phyloP scores from a whole-genome alignment of 2,329 filamentous ascomycete species.

The Cercospora janseana region DNA sequence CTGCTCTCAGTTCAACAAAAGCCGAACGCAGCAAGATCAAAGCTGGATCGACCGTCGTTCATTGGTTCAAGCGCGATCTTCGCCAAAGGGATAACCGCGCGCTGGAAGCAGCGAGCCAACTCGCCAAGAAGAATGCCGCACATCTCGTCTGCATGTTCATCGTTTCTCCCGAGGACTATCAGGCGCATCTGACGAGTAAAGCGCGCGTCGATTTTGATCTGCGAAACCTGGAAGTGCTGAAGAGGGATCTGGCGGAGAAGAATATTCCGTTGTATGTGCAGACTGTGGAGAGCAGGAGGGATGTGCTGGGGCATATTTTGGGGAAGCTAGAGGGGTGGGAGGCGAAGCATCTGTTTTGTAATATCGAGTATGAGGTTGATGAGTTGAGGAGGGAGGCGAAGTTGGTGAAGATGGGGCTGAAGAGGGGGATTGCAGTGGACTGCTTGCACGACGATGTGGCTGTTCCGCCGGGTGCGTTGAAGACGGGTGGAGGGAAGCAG shows the following conservation, averaged over 20 bases:
- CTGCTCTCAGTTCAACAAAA: slow-evolving; percentile 61
- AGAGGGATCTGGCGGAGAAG: slow-evolving; percentile 63
- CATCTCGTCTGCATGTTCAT: slow-evolving; percentile 76
- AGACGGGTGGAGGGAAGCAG: slow-evolving; percentile 68
- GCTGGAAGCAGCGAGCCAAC: slow-evolving; percentile 63
- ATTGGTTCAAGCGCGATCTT: slow-evolving; percentile 89
- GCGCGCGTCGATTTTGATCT: slow-evolving; percentile 77
- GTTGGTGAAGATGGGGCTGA: slow-evolving; percentile 60
- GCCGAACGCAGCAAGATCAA: slow-evolving; percentile 52
- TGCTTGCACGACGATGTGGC: slow-evolving; percentile 79
- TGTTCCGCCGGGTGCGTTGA: slow-evolving; percentile 69
- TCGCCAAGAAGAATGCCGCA: slow-evolving; percentile 65
- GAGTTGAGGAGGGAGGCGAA: slow-evolving; percentile 74
- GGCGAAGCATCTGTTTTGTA: slow-evolving; percentile 72
- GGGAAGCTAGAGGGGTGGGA: slow-evolving; percentile 69
- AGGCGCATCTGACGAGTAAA: slow-evolving; percentile 73
- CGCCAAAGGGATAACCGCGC: slow-evolving; percentile 71
- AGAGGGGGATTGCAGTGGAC: slow-evolving; percentile 66
- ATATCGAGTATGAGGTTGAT: slow-evolving; percentile 90
- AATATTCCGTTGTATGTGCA: slow-evolving; percentile 78
- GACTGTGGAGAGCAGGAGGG: slow-evolving; percentile 64
- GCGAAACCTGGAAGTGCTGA: slow-evolving; percentile 65
- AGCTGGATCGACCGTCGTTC: slow-evolving; percentile 65
- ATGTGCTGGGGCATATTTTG: slow-evolving; percentile 60
- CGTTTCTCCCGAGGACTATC: slow-evolving; percentile 77